These are phyloP conservation scores for Pseudocercospora musae DNA, from an alignment of 2,329 filamentous ascomycete genomes.

Conservation along the genomic window DNA sequence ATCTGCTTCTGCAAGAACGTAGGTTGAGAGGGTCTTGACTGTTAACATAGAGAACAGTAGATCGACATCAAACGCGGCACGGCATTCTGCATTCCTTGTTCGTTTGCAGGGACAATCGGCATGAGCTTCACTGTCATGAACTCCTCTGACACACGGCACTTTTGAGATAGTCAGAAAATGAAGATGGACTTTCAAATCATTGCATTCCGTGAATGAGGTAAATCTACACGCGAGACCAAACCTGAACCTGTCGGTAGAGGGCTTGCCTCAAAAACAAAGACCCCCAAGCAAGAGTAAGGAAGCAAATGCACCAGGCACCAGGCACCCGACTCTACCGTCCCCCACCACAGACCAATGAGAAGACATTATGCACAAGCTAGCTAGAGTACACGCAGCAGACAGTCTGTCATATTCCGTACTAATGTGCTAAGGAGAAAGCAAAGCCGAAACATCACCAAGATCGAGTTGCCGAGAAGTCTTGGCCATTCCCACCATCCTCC, in stretches of 20 bases:
- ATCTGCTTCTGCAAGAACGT: background rate
- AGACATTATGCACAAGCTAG: slow-evolving; percentile 11
- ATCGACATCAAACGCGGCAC: background rate
- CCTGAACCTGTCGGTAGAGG: background rate
- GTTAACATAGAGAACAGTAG: background rate
- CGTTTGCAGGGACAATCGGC: background rate
- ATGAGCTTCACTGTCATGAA: background rate
- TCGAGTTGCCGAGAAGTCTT: background rate
- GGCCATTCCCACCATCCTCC: background rate
- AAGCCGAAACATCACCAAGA: background rate
- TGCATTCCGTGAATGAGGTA: background rate
- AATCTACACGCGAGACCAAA: background rate
- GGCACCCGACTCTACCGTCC: slow-evolving; percentile 1
- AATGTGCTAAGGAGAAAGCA: slow-evolving; percentile 5
- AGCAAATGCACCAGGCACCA: slow-evolving; percentile 4
- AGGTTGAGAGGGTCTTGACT: background rate
- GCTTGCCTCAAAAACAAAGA: slow-evolving; percentile 2
- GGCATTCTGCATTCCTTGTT: background rate
- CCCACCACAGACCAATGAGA: slow-evolving; percentile 3
- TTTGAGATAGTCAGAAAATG: background rate
- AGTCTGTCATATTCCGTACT: background rate
- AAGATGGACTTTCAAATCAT: background rate
- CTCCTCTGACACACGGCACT: background rate
- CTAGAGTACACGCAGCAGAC: slow-evolving; percentile 4
- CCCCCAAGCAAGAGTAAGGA: slow-evolving; percentile 1